Evolutionary conservation across 2,329 filamentous ascomycete genomes (phyloP).

Genomic region (Arthroderma uncinatum): DNA sequence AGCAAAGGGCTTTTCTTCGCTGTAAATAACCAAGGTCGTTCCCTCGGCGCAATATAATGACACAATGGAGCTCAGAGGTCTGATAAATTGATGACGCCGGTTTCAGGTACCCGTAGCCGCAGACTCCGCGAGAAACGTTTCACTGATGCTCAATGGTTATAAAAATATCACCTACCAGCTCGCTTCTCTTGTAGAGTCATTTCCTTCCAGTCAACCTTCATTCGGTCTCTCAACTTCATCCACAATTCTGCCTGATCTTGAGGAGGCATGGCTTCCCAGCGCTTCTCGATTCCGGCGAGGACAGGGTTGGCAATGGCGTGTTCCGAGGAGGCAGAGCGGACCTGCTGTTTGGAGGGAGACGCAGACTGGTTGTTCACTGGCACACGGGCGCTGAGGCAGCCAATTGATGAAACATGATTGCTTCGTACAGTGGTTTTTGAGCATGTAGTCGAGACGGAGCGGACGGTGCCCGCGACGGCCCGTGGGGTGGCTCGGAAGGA

Average conservation of each 20-base stretch:
- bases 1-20: background rate
- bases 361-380: slow-evolving; percentile 25
- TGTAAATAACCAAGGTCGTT: background rate
- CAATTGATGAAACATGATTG: slow-evolving; percentile 8
- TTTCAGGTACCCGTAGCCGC: background rate
- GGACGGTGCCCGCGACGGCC: slow-evolving; percentile 31
- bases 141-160: background rate
- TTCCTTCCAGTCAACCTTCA: slow-evolving; percentile 96
- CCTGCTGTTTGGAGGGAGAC: slow-evolving; percentile 36
- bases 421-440: background rate
- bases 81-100: background rate
- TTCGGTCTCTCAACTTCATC: slow-evolving; percentile 96
- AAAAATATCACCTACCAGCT: slow-evolving; percentile 61
- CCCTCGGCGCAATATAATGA: background rate
- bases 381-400: slow-evolving; percentile 28
- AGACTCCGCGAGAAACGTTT: background rate
- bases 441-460: slow-evolving; percentile 18
- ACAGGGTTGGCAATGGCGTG: slow-evolving; percentile 97
- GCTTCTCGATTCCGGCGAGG: slow-evolving; percentile 95
- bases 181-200: slow-evolving; percentile 97
- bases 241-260: slow-evolving; percentile 99
- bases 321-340: slow-evolving; percentile 48
- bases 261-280: slow-evolving; percentile 95
- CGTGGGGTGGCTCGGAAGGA: slow-evolving; percentile 37
- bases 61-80: background rate